Percentiles rank a stretch among this genome's conserved stretches.
These are phyloP conservation scores for Paragyromitra xinjiangensis DNA, from an alignment of 495 filamentous ascomycete species.

Conservation along the genomic window DNA sequence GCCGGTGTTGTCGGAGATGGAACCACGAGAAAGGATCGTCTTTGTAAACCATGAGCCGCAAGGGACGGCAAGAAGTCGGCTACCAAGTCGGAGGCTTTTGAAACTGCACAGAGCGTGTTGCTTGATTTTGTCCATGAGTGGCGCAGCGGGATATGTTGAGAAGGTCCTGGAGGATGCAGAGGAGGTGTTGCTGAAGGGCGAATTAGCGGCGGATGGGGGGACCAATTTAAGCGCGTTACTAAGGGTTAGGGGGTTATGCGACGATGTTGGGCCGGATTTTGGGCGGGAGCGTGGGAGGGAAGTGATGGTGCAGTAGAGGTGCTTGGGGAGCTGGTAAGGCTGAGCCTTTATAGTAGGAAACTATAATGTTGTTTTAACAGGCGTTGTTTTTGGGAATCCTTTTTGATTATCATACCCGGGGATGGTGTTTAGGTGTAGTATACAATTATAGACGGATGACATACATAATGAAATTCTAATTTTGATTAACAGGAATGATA, in stretches of 20 bases:
- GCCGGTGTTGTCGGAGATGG: not conserved
- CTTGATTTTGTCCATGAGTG: not conserved
- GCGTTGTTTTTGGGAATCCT: too few species aligned
- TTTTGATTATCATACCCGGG: too few species aligned
- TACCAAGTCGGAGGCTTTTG: not conserved
- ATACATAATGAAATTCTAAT: too few species aligned
- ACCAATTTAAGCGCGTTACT: not conserved
- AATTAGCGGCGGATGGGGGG: constrained; percentile 1
- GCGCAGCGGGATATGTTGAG: constrained; percentile 8
- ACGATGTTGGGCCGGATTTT: not conserved
- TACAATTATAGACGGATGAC: too few species aligned
- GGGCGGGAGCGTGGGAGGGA: not conserved
- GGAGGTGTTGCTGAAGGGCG: not conserved
- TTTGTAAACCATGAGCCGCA: not conserved
- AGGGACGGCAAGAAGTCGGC: not conserved
- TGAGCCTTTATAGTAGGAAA: too few species aligned
- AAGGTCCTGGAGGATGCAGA: not conserved
- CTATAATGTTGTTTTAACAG: too few species aligned
- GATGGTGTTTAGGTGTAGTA: too few species aligned
- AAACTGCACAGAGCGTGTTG: constrained; percentile 6
- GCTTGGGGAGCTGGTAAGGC: too few species aligned
- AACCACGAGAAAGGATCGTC: not conserved
- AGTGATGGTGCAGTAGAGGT: not conserved
- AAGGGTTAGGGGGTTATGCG: not conserved
- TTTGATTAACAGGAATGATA: too few species aligned